Conservation (phyloP, 768 basidiomycete species). For the Filobasidium floriforme region DNA sequence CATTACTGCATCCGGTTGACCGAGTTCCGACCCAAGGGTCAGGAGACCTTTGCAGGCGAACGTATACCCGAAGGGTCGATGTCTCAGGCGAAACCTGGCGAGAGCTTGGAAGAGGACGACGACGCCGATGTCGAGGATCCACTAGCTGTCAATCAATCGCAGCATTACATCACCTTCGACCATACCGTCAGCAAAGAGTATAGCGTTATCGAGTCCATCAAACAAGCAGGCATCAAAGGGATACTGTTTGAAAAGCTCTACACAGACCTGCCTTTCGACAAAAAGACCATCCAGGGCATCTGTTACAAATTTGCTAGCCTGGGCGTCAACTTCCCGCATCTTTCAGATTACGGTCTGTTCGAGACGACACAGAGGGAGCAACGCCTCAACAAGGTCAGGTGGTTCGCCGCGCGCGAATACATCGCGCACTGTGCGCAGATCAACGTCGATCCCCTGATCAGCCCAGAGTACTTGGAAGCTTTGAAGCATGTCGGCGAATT, state of each 20-base stretch:
- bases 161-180: not conserved
- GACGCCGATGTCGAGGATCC: conserved; percentile 14
- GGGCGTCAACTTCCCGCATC: not conserved
- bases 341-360: not conserved
- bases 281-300: not conserved
- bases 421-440: not conserved
- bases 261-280: not conserved
- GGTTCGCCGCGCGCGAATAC: not conserved
- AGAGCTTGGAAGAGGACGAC: not conserved
- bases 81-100: too few species aligned
- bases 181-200: conserved; percentile 2
- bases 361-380: not conserved
- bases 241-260: not conserved
- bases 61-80: not conserved
- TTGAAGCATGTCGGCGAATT: not conserved
- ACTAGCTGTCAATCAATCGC: conserved; percentile 2
- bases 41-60: conserved; percentile 17
- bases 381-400: not conserved
- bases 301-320: not conserved
- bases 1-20: conserved; percentile 20
- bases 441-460: not conserved
- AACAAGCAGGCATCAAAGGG: not conserved
- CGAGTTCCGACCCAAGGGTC: conserved; percentile 18
- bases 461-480: not conserved
- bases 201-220: not conserved